Evolutionary conservation across 2,329 filamentous ascomycete species (phyloP), one percentile per base, ranked within the genome.

Genomic region (Calonectria hawksworthii): DNA sequence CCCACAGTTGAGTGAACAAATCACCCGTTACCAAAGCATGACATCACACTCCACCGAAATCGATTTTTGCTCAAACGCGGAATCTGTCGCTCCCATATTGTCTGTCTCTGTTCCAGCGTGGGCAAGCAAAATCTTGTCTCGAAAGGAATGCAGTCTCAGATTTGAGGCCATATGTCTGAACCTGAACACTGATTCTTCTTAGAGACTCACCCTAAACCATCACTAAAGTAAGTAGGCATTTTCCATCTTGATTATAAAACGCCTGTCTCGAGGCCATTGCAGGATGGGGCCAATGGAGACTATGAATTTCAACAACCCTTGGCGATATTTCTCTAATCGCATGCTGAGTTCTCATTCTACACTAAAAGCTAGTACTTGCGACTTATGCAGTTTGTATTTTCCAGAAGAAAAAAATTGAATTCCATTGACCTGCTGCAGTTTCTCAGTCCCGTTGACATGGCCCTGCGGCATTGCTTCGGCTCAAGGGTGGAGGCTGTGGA

Each of bases 11-110:
- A 38, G 56, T 16, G 56, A 41, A 21, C 34, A 63, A 63, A 41
- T 38, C 56, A 41, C 56, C 23, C 23, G n/a, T 41, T 63, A 63
- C 56, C 36, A 41, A 63, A 63, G 36, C 36, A 63, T 63, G 56
- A 63, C 56, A 63, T 63, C 56, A 63, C 56, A 21, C 34, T 36
- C 56, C 56, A 63, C 56, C 41, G 56, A 63, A 63, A 63, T 63
- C 56, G 26, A 30, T 56, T 63, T 59, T 63, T 61, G 56, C 34
- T 41, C 36, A 63, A 63, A 63, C 56, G 36, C 16, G 34, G 23
- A 63, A 63, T 26, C 34, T 41, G 34, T 41, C 23, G 56, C 13
- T 41, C 36, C 23, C 2, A 30, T 23, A 23, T 18, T 26, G 44
- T 23, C 44, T 10, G 18, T 21, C n/a, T 63, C 23, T 26, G 34